phyloP scores from a whole-genome alignment of 176 grass and related monocot genomes.

The Carex parvula region DNA sequence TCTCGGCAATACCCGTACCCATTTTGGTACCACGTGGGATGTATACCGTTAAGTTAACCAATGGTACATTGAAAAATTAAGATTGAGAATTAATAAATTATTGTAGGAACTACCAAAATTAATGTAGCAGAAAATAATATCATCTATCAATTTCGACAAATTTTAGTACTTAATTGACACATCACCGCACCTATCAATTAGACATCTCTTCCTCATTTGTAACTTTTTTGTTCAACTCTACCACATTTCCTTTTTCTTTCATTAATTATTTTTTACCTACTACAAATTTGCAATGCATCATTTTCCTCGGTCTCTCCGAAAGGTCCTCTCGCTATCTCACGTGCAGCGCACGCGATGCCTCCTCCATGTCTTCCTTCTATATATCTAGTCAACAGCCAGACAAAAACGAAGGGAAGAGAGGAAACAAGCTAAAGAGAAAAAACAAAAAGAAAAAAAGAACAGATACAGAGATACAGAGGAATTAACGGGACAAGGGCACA shows the following conservation, averaged over 20 bases:
- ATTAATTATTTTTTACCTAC: not conserved
- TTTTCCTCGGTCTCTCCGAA: slow-evolving; percentile 18
- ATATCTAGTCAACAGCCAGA: not conserved
- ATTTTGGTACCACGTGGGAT: not conserved
- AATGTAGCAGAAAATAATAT: not conserved
- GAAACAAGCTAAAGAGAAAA: not conserved
- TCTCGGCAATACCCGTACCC: not conserved
- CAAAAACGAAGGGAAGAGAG: not conserved
- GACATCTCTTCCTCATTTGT: not conserved
- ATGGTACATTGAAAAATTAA: not conserved
- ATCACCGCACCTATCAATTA: not conserved
- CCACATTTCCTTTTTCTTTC: no score
- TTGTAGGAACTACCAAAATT: not conserved
- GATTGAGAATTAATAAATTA: no score
- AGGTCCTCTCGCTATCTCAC: not conserved
- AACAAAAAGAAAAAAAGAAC: not conserved
- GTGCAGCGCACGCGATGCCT: not conserved
- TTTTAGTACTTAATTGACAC: not conserved
- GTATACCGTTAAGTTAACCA: not conserved
- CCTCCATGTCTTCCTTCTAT: not conserved
- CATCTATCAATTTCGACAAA: not conserved
- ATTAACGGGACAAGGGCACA: not conserved
- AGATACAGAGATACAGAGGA: not conserved
- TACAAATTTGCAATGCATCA: not conserved
- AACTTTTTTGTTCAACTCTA: no score